Percentiles rank a stretch among this genome's conserved stretches.
Evolutionary conservation across 2,329 filamentous ascomycete species (phyloP).

Genomic region (Neonectria punicea): DNA sequence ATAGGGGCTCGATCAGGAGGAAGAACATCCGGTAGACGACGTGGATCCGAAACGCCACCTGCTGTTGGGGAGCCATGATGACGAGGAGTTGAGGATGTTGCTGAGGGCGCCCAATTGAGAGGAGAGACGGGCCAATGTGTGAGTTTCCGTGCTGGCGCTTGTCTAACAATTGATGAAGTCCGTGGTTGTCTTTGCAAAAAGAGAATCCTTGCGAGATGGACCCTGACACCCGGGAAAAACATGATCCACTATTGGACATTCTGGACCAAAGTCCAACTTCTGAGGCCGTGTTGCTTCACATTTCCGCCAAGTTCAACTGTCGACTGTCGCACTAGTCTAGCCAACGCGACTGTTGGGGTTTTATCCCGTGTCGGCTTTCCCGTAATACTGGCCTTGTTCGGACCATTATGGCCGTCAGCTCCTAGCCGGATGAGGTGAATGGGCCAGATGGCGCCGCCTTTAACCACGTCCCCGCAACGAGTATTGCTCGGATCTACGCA

Average conservation of each 20-base stretch:
- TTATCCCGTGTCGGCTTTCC: no score
- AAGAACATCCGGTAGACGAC: slow-evolving; percentile 77
- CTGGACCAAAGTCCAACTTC: neutral
- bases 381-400: no score
- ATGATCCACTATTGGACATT: slow-evolving; percentile 35
- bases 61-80: slow-evolving; percentile 40
- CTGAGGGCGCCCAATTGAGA: neutral
- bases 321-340: no score
- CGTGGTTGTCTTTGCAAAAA: neutral
- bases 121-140: neutral
- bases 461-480: no score
- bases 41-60: slow-evolving; percentile 62
- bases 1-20: slow-evolving; percentile 74
- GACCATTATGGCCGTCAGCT: no score
- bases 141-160: neutral
- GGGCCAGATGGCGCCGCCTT: no score
- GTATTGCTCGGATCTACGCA: no score
- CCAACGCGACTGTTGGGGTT: no score
- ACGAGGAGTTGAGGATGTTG: neutral
- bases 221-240: slow-evolving; percentile 37
- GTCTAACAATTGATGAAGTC: slow-evolving; percentile 7
- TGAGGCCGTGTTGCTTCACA: no score
- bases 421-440: no score
- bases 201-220: slow-evolving; percentile 7
- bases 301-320: no score